phyloP scores from a whole-genome alignment of 305 asterid genomes.

The Coffea humblotiana region DNA sequence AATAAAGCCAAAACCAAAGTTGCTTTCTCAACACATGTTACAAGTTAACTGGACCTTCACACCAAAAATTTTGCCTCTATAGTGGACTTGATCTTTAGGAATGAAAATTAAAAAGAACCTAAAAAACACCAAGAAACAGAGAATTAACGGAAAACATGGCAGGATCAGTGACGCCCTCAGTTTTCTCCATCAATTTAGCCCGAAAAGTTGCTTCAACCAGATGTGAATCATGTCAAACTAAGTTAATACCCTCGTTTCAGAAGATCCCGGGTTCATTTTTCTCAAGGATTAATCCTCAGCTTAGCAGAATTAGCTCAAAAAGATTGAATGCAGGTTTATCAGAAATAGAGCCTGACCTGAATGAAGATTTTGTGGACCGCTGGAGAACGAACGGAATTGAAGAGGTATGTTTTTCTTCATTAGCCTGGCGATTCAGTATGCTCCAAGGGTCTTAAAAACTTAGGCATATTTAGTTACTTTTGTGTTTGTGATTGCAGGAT shows the following conservation, averaged over 20 bases:
- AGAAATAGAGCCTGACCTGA: conserved; percentile 71
- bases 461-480: conserved; percentile 3
- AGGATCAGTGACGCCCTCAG: conserved; percentile 36
- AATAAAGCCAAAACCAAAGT: not conserved
- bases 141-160: conserved; percentile 37
- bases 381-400: conserved; percentile 75
- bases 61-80: not conserved
- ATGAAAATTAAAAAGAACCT: not conserved
- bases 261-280: conserved; percentile 17
- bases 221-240: conserved; percentile 22
- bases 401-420: conserved; percentile 31
- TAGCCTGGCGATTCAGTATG: not conserved
- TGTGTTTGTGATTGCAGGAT: conserved; percentile 46
- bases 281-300: conserved; percentile 19
- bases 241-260: conserved; percentile 13
- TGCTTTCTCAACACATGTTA: not conserved
- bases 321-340: conserved; percentile 68
- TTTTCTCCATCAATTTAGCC: conserved; percentile 33
- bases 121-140: conserved; percentile 1
- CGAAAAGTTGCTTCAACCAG: conserved; percentile 34
- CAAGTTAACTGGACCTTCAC: conserved; percentile 10
- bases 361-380: conserved; percentile 77
- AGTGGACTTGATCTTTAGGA: not conserved
- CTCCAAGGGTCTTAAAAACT: not conserved
- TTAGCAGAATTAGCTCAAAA: conserved; percentile 29